Evolutionary conservation across 352 stramenopile species (phyloP).

Genomic region (Globisporangium lucens): DNA sequence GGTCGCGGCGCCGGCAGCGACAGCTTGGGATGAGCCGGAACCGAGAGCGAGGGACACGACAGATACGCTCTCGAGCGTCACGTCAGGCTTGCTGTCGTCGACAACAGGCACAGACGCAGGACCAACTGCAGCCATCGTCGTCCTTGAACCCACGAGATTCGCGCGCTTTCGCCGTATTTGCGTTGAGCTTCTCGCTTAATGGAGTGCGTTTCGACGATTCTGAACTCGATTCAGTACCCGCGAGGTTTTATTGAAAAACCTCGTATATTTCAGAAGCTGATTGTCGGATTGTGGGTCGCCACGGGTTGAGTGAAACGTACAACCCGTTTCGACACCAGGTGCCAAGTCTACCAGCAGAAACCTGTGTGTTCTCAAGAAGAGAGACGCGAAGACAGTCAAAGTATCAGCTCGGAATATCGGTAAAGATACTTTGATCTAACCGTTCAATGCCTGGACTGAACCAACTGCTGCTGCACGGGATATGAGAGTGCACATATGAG

Average conservation of each 20-base stretch:
- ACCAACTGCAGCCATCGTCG: background rate
- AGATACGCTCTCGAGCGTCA: background rate
- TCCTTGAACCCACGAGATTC: background rate
- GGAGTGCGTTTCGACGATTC: slow-evolving; percentile 1
- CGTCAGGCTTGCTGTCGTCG: background rate
- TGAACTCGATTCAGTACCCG: slow-evolving; percentile 11
- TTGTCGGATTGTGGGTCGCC: too few relatives aligned
- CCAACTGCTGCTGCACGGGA: too few relatives aligned
- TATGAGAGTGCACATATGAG: background rate
- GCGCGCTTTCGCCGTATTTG: background rate
- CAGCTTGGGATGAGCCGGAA: background rate
- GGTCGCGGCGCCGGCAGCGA: background rate
- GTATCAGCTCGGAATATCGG: too few relatives aligned
- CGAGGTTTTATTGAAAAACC: slow-evolving; percentile 1
- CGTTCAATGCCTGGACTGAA: too few relatives aligned
- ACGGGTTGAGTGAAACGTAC: too few relatives aligned
- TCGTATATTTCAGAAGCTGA: too few relatives aligned
- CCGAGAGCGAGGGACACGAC: background rate
- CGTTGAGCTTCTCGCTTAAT: slow-evolving; percentile 7
- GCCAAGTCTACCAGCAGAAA: too few relatives aligned
- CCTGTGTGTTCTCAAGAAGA: too few relatives aligned
- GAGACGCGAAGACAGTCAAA: too few relatives aligned
- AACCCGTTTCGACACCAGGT: too few relatives aligned
- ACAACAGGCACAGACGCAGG: background rate
- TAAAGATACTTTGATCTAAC: too few relatives aligned